Evolutionary conservation across 441 rosid genomes (phyloP).

Genomic region (Raphanus hybrid): DNA sequence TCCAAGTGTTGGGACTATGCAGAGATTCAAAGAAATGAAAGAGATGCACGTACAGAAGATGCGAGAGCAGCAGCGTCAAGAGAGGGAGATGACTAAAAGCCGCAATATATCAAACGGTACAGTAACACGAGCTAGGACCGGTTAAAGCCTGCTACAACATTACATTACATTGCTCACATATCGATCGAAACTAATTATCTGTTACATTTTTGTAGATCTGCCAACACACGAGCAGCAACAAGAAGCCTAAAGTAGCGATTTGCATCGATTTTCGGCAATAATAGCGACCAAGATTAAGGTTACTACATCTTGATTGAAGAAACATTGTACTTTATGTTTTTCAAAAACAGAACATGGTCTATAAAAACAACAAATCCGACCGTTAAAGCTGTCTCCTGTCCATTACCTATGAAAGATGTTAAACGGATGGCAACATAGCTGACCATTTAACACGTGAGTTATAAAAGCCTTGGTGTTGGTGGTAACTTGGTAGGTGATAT

Average conservation of each 20-base stretch:
- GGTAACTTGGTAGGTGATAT: conserved; percentile 22
- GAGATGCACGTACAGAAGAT: conserved; percentile 87
- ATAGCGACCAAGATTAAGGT: conserved; percentile 71
- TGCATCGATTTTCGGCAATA: conserved; percentile 73
- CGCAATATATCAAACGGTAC: too few species aligned
- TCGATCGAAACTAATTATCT: too few species aligned
- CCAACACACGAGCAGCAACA: conserved; percentile 38
- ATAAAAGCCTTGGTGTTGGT: background rate
- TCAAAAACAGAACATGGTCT: too few species aligned
- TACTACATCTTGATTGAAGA: background rate
- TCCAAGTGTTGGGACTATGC: conserved; percentile 39
- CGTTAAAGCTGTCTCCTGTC: background rate
- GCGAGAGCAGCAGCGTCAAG: conserved; percentile 86
- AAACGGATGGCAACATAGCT: background rate
- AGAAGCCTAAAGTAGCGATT: conserved; percentile 67
- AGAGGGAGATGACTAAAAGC: conserved; percentile 83
- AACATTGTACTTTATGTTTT: background rate
- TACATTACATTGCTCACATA: background rate
- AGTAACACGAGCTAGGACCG: too few species aligned
- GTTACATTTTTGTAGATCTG: too few species aligned
- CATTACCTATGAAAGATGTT: background rate
- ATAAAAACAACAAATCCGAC: too few species aligned
- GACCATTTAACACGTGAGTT: conserved; percentile 39
- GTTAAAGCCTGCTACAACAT: background rate
- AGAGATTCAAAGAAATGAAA: conserved; percentile 97